A percentile compares a stretch with the other conserved stretches of the same genome.
Conservation (phyloP, 495 filamentous ascomycete species). For the Xylaria scruposa region DNA sequence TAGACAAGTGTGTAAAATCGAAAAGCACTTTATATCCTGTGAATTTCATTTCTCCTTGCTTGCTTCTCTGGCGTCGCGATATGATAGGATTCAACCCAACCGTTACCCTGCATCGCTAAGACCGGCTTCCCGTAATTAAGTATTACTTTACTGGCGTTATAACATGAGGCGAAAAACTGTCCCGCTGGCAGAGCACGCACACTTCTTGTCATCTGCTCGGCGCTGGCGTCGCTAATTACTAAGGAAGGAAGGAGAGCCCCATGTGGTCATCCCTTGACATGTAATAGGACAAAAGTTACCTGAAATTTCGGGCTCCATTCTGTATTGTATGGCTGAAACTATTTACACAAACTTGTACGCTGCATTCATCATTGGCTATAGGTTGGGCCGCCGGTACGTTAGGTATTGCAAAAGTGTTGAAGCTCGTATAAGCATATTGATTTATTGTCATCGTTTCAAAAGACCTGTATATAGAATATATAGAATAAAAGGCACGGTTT, state of each 20-base stretch:
- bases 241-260: background rate
- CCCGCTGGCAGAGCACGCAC: background rate
- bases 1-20: background rate
- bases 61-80: background rate
- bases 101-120: background rate
- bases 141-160: background rate
- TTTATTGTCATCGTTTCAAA: no score
- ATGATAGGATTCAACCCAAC: background rate
- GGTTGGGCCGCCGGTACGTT: no score
- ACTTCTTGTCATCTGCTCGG: background rate
- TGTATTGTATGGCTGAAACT: no score
- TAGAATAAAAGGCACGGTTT: no score
- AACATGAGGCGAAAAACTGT: background rate
- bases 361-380: no score
- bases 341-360: no score
- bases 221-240: background rate
- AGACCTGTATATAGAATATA: no score
- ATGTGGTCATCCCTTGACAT: background rate
- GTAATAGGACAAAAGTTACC: background rate
- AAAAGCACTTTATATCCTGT: background rate
- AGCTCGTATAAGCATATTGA: no score
- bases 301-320: no score
- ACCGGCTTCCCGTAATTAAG: background rate
- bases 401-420: no score
- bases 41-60: background rate